Evolutionary conservation across 495 filamentous ascomycete species (phyloP).

Genomic region (Terfezia boudieri): DNA sequence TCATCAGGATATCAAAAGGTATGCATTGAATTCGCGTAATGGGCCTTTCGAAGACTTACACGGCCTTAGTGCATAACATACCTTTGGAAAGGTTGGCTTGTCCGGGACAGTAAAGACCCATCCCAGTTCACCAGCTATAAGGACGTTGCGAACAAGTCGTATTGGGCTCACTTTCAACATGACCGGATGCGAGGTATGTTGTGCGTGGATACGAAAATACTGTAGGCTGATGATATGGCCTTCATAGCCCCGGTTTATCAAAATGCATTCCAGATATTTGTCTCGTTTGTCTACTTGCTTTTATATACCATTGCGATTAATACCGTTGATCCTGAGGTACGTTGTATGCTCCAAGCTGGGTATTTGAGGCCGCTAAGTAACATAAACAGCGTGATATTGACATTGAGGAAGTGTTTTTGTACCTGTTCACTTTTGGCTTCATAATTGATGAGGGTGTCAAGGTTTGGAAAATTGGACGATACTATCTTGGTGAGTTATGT

Average conservation of each 20-base stretch:
- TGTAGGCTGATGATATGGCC: neutral
- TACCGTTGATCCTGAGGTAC: conserved; percentile 43
- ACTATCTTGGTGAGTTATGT: conserved; percentile 38
- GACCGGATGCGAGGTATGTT: conserved; percentile 50
- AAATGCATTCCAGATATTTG: conserved; percentile 64
- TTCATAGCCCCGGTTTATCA: conserved; percentile 55
- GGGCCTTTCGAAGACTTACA: too few relatives aligned
- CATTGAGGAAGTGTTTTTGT: conserved; percentile 61
- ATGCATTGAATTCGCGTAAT: neutral
- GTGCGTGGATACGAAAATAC: neutral
- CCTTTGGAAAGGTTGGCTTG: conserved; percentile 90
- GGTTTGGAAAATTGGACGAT: conserved; percentile 74
- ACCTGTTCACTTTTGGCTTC: conserved; percentile 83
- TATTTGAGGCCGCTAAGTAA: conserved; percentile 1
- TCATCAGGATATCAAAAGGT: conserved; percentile 74
- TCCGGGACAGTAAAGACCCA: conserved; percentile 78
- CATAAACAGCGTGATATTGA: conserved; percentile 49
- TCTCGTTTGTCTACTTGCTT: conserved; percentile 59
- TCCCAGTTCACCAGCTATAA: conserved; percentile 66
- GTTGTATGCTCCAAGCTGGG: neutral
- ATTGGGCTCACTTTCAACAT: conserved; percentile 67
- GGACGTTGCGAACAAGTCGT: conserved; percentile 46
- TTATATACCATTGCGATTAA: conserved; percentile 85
- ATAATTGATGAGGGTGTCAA: conserved; percentile 69
- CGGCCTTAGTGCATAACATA: conserved; percentile 47